Evolutionary conservation across 257 asterid genomes (phyloP).

Genomic region (Nicotiana undulata): DNA sequence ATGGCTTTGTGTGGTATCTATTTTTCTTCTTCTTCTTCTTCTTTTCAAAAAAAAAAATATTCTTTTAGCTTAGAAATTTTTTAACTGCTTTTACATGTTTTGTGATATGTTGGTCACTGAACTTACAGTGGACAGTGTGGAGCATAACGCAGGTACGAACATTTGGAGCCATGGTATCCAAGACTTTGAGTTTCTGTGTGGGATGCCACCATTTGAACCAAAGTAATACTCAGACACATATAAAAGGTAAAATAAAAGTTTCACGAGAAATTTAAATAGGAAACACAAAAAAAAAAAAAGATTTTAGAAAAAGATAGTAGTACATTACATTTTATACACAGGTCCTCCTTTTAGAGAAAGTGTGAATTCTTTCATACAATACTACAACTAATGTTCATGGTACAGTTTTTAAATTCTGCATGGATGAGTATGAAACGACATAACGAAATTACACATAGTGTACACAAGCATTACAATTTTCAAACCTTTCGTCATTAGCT

Average conservation of each 20-base stretch:
- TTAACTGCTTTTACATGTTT: no score
- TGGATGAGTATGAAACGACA: neutral
- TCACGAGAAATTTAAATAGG: neutral
- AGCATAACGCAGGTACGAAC: no score
- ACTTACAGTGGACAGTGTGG: no score
- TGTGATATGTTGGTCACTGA: no score
- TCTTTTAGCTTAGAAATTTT: no score
- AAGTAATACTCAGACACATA: conserved; percentile 90
- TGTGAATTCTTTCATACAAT: neutral
- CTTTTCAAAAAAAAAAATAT: no score
- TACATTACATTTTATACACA: no score
- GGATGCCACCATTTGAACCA: conserved; percentile 92
- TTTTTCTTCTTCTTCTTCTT: no score
- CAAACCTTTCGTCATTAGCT: neutral
- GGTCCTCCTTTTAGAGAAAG: neutral
- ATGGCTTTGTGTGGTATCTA: no score
- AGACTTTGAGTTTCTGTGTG: conserved; percentile 84
- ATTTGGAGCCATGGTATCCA: conserved; percentile 43
- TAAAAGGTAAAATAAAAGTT: conserved; percentile 32
- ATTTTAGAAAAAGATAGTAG: neutral
- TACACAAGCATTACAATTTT: neutral
- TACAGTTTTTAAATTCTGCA: neutral
- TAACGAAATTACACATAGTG: neutral
- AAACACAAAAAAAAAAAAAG: neutral
- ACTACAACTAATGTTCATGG: no score